Evolutionary conservation across 441 rosid genomes (phyloP).

Genomic region (Bruguiera hainesii): DNA sequence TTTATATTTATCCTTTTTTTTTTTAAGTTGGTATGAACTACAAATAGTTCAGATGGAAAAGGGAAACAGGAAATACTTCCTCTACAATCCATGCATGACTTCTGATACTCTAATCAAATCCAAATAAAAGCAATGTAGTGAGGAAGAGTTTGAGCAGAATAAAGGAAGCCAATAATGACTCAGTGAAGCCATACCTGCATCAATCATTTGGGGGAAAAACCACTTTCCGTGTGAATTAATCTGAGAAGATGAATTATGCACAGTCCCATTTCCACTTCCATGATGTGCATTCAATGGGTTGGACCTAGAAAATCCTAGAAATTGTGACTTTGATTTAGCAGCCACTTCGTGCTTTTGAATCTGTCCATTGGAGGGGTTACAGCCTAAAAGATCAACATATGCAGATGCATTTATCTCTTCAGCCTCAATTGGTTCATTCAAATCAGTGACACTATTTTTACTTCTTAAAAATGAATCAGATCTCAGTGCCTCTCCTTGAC

Average conservation of each 20-base stretch:
- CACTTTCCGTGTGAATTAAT: conserved; percentile 37
- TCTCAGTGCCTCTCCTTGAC: conserved; percentile 36
- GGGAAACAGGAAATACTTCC: not conserved
- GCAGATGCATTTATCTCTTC: conserved; percentile 56
- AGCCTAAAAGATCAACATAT: conserved; percentile 37
- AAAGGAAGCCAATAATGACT: conserved; percentile 3
- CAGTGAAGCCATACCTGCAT: conserved; percentile 44
- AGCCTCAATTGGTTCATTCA: conserved; percentile 69
- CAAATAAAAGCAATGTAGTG: not conserved
- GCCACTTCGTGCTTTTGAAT: conserved; percentile 35
- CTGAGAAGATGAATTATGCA: conserved; percentile 29
- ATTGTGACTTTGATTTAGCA: conserved; percentile 32
- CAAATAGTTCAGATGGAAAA: not conserved
- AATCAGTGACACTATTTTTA: conserved; percentile 64
- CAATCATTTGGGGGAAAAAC: conserved; percentile 43
- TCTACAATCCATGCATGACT: conserved; percentile 6
- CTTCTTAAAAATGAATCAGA: conserved; percentile 41
- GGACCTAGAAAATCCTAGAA: conserved; percentile 43
- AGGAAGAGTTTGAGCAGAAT: conserved; percentile 11
- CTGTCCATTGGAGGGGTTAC: conserved; percentile 32
- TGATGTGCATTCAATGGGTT: conserved; percentile 32
- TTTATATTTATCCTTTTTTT: not conserved
- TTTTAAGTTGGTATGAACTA: not conserved
- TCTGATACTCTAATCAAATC: conserved; percentile 4
- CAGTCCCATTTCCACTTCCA: conserved; percentile 35